Evolutionary conservation across 2,329 filamentous ascomycete genomes (phyloP).

Genomic region (Alternaria arbusti): DNA sequence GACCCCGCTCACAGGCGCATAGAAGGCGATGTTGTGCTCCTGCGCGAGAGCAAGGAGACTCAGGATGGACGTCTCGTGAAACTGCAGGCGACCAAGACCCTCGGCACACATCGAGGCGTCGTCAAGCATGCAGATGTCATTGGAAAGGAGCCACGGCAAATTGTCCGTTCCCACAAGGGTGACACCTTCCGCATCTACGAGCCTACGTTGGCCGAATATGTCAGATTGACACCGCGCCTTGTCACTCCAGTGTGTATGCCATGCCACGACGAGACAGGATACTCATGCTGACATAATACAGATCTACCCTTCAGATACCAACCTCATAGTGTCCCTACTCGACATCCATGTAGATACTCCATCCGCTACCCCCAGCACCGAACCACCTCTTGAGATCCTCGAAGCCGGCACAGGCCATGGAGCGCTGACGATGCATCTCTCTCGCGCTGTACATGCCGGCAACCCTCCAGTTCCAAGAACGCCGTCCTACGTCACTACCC

Average conservation of each 20-base stretch:
- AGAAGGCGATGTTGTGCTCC: conserved; percentile 52
- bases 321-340: conserved; percentile 75
- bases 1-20: conserved; percentile 19
- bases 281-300: conserved; percentile 40
- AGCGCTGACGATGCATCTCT: conserved; percentile 75
- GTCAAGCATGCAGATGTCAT: conserved; percentile 66
- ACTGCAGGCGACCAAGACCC: conserved; percentile 43
- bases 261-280: neutral
- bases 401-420: conserved; percentile 89
- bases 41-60: conserved; percentile 49
- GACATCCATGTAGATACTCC: conserved; percentile 68
- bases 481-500: conserved; percentile 12
- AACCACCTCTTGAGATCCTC: conserved; percentile 71
- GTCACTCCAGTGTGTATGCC: conserved; percentile 72
- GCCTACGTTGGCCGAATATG: conserved; percentile 76
- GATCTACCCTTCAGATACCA: conserved; percentile 78
- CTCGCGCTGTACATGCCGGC: conserved; percentile 75
- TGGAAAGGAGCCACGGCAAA: conserved; percentile 65
- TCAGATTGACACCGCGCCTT: conserved; percentile 68
- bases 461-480: conserved; percentile 62
- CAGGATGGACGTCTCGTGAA: conserved; percentile 49
- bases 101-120: conserved; percentile 55
- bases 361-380: conserved; percentile 40
- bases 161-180: conserved; percentile 63
- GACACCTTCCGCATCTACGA: conserved; percentile 63